Percentiles rank a stretch among this genome's conserved stretches.
Conservation (phyloP, 371 early-diverging fungal species). For the Gilbertella persicaria region DNA sequence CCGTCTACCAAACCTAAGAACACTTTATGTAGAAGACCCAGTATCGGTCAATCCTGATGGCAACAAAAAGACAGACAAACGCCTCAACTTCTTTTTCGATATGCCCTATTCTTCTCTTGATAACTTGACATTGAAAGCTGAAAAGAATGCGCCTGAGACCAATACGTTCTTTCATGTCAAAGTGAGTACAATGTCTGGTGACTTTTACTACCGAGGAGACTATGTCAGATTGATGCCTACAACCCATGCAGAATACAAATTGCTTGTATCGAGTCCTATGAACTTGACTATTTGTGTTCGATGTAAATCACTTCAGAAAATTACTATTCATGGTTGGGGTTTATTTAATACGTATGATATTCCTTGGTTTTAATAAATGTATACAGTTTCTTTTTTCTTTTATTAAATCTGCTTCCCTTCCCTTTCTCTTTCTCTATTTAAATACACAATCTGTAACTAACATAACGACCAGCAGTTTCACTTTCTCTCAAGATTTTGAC, state of each 20-base stretch:
- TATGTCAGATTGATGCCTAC: no score
- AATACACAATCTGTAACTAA: slow-evolving; percentile 91
- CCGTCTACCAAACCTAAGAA: neutral
- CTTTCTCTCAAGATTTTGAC: slow-evolving; percentile 95
- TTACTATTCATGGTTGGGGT: neutral
- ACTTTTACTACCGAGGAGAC: neutral
- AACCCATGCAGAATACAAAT: neutral
- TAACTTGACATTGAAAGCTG: neutral
- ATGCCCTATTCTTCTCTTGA: neutral
- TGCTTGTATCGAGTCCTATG: neutral
- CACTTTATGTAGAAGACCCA: neutral
- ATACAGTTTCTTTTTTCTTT: neutral
- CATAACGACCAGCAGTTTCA: slow-evolving; percentile 97
- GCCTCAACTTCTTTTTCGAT: neutral
- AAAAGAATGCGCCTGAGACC: neutral
- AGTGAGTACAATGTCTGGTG: neutral
- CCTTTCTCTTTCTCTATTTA: slow-evolving; percentile 33
- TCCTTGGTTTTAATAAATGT: neutral
- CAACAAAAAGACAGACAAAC: neutral
- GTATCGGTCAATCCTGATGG: neutral
- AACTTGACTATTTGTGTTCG: neutral
- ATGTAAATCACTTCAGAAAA: neutral
- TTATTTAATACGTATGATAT: neutral
- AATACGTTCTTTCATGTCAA: neutral
- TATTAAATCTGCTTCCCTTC: neutral